Evolutionary conservation across 148 eudicot species (phyloP).

Genomic region (Chenopodium album): DNA sequence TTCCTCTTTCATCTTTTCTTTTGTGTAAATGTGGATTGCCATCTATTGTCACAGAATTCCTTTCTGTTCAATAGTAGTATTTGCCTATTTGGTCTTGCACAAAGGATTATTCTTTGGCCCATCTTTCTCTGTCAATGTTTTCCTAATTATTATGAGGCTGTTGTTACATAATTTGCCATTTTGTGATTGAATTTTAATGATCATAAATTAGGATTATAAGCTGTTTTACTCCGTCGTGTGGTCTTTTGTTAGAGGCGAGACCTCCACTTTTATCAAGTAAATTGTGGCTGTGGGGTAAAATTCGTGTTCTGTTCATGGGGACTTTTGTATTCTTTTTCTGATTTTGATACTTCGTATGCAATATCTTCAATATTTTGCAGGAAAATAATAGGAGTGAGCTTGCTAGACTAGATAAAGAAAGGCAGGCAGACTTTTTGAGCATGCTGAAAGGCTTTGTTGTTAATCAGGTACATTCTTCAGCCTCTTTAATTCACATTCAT

Average conservation of each 20-base stretch:
- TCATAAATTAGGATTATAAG: too few species aligned
- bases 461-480: slow-evolving; percentile 67
- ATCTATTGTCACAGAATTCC: too few species aligned
- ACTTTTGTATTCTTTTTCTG: not conserved
- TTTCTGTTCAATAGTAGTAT: too few species aligned
- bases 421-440: slow-evolving; percentile 71
- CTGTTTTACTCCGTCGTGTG: not conserved
- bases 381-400: slow-evolving; percentile 89
- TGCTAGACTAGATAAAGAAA: slow-evolving; percentile 77
- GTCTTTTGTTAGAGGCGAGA: not conserved
- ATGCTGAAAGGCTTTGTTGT: slow-evolving; percentile 95
- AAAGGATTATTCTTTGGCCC: too few species aligned
- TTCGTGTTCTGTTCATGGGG: not conserved
- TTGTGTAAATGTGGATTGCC: too few species aligned
- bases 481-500: not conserved
- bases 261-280: not conserved
- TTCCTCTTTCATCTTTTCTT: not conserved
- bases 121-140: too few species aligned
- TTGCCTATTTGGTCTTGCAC: too few species aligned
- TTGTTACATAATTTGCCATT: not conserved
- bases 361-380: slow-evolving; percentile 40
- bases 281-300: not conserved
- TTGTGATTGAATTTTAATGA: not conserved
- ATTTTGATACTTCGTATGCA: not conserved
- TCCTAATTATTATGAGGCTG: not conserved